Conservation (phyloP, 768 basidiomycete genomes). For the Rhodotorula sphaerocarpa region DNA sequence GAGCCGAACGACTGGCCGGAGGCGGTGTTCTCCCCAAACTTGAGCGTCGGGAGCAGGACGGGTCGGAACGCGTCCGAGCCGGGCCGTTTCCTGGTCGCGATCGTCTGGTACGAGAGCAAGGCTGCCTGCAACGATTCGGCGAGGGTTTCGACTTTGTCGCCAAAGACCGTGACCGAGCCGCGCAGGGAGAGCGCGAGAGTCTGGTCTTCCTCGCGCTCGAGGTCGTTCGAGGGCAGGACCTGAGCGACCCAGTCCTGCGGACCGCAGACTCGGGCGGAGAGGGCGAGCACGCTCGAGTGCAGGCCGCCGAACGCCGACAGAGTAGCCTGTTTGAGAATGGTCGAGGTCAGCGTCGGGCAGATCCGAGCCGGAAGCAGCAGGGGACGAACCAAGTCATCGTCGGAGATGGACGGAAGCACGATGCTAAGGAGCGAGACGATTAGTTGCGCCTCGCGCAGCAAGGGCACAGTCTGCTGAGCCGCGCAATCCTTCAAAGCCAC, state of each 20-base stretch:
- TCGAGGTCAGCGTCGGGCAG: background rate
- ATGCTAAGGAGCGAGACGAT: conserved; percentile 63
- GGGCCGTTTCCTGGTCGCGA: conserved; percentile 30
- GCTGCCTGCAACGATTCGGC: conserved; percentile 33
- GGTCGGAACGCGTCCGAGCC: conserved; percentile 33
- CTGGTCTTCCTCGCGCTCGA: conserved; percentile 55
- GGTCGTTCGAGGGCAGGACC: conserved; percentile 59
- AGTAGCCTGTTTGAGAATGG: conserved; percentile 26
- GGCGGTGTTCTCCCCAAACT: conserved; percentile 8
- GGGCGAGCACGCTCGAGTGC: conserved; percentile 65
- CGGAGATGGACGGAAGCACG: conserved; percentile 63
- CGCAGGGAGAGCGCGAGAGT: conserved; percentile 48
- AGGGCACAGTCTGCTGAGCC: conserved; percentile 55
- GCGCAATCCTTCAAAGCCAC: conserved; percentile 70
- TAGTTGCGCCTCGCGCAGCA: conserved; percentile 70
- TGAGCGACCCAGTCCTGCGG: conserved; percentile 54
- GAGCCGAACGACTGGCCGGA: conserved; percentile 45
- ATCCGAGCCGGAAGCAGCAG: too few relatives aligned
- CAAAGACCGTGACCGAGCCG: conserved; percentile 9
- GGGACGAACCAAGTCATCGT: conserved; percentile 63
- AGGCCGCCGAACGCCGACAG: conserved; percentile 70
- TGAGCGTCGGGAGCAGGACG: conserved; percentile 24
- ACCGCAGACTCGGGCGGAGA: conserved; percentile 65
- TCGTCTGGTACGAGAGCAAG: conserved; percentile 41
- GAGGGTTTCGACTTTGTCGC: conserved; percentile 23